Conservation (phyloP, 306 rosid species). For the Cajanus cajan region DNA sequence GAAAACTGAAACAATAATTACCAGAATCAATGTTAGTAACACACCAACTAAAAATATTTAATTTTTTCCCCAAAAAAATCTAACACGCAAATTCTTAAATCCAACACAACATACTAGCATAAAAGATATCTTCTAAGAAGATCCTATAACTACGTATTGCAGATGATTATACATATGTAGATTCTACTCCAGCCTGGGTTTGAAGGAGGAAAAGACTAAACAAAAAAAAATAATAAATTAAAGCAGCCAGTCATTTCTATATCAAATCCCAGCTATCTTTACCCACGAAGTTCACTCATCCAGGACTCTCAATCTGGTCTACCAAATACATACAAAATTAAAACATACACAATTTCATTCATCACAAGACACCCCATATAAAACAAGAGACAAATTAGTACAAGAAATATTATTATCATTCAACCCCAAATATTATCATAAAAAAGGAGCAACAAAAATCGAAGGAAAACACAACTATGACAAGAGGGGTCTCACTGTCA, state of each 20-base stretch:
- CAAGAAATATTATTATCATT: not conserved
- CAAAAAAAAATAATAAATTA: not conserved
- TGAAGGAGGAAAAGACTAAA: not conserved
- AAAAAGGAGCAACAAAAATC: slow-evolving; percentile 5
- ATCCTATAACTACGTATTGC: not conserved
- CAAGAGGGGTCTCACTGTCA: slow-evolving; percentile 32
- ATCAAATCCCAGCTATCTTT: not conserved
- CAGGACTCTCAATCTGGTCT: slow-evolving; percentile 7
- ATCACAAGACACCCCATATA: slow-evolving; percentile 21
- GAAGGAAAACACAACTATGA: slow-evolving; percentile 20
- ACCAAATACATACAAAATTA: slow-evolving; percentile 1
- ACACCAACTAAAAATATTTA: not conserved
- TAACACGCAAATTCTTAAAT: slow-evolving; percentile 10
- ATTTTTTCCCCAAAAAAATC: not conserved
- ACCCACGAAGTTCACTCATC: slow-evolving; percentile 13
- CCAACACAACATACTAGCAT: not conserved
- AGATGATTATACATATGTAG: not conserved
- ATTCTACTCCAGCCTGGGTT: not conserved
- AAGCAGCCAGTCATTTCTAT: not conserved
- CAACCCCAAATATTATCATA: slow-evolving; percentile 19
- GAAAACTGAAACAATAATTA: slow-evolving; percentile 17
- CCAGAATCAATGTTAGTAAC: not conserved
- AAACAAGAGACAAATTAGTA: slow-evolving; percentile 17
- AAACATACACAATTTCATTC: slow-evolving; percentile 15
- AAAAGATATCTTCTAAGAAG: not conserved